Base-by-base conservation (phyloP, 495 filamentous ascomycete species). In the Aspergillus sclerotioniger region DNA sequence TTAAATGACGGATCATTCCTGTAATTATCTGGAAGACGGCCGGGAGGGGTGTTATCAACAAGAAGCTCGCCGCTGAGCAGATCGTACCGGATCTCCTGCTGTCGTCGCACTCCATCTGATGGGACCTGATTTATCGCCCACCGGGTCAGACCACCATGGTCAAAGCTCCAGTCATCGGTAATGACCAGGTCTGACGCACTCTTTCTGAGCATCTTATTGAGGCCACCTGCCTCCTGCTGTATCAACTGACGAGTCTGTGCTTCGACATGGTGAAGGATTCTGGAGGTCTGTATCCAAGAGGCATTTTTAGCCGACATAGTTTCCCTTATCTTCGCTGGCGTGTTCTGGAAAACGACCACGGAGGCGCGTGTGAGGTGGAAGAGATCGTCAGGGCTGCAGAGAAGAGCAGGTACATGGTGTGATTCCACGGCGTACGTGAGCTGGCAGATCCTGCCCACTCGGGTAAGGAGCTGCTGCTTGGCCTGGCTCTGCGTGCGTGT, bases 21-120 rank as follows among this genome's bases (percentile, higher is more conserved):
- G 58, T 79, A 86, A 8, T 72, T 51, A 16, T 20, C 16, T 0
- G 83, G 83, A 1, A 84, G 71, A 19, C 79, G 72, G 6, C 71
- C 53, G 7, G 59, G 59, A 16, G 59, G 62, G 25, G 33, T 21
- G 32, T 58, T 60, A 12, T 58, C 62, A 12, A 65, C 4, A 15
- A 62, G 56, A 21, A 65, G 49, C 28, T 65, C 62, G 21, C n/a
- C n/a, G n/a, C n/a, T n/a, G n/a, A n/a, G n/a, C n/a, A n/a, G n/a
- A n/a, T n/a, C n/a, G n/a, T n/a, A n/a, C n/a, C n/a, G n/a, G n/a
- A n/a, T n/a, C n/a, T n/a, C n/a, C n/a, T n/a, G n/a, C n/a, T n/a
- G n/a, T n/a, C n/a, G n/a, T n/a, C n/a, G n/a, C n/a, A n/a, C n/a
- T n/a, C n/a, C n/a, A n/a, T n/a, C n/a, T n/a, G n/a, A n/a, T n/a